Conservation (phyloP, 495 filamentous ascomycete genomes). For the Geopyxis carbonaria region DNA sequence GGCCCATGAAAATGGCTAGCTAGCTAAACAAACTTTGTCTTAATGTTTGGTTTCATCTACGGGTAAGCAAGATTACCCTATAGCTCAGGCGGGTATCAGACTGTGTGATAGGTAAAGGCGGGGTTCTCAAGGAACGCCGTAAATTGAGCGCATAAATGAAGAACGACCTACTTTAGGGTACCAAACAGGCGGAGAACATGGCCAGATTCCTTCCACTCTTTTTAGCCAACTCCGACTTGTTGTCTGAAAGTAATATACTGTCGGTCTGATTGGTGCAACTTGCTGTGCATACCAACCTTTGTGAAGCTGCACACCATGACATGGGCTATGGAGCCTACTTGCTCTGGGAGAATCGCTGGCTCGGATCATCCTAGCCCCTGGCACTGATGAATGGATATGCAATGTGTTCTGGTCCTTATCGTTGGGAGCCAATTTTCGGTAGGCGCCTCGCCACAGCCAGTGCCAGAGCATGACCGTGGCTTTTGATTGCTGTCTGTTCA, state of each 20-base stretch:
- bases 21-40: no score
- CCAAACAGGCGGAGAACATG: conserved; percentile 3
- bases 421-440: no score
- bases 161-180: conserved; percentile 4
- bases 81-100: not conserved
- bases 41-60: conserved; percentile 6
- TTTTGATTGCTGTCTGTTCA: no score
- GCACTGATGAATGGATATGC: no score
- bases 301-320: not conserved
- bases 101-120: not conserved
- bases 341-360: no score
- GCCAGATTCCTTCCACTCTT: not conserved
- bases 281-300: not conserved
- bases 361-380: no score
- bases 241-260: conserved; percentile 7
- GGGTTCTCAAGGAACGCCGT: not conserved
- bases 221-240: conserved; percentile 5
- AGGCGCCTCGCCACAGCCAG: no score
- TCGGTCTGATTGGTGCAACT: conserved; percentile 2
- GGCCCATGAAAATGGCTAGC: no score
- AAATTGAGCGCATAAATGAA: conserved; percentile 5
- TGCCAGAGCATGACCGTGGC: no score
- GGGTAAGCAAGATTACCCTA: not conserved
- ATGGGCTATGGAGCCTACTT: not conserved
- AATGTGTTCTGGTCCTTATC: no score